Conservation (phyloP, 805 yeast genomes). For the Metschnikowia reukaufii region DNA sequence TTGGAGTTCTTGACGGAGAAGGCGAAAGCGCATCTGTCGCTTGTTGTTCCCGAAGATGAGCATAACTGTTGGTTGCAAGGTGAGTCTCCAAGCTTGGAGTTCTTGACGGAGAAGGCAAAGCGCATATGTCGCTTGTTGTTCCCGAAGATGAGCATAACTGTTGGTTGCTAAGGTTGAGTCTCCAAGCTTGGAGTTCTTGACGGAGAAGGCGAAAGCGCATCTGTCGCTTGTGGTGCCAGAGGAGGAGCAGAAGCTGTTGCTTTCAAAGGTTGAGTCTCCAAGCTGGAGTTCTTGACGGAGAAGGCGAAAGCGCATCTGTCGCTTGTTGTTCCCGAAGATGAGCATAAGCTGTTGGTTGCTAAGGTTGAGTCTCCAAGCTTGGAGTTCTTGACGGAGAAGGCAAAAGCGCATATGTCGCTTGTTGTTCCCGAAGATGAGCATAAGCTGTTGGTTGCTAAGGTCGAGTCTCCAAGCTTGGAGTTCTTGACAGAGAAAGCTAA, state of each 20-base stretch:
- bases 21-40: not conserved
- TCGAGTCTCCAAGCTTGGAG: slow-evolving; percentile 12
- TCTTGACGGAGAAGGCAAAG: not conserved
- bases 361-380: too few relatives aligned
- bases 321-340: slow-evolving; percentile 22
- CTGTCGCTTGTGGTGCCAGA: not conserved
- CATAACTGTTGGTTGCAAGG: not conserved
- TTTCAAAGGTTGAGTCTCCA: slow-evolving; percentile 4
- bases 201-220: not conserved
- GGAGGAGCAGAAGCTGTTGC: slow-evolving; percentile 8
- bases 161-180: not conserved
- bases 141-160: not conserved
- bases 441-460: slow-evolving; percentile 11
- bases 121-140: not conserved
- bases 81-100: not conserved
- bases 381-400: too few relatives aligned
- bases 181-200: not conserved
- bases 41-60: not conserved
- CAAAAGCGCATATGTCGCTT: too few relatives aligned
- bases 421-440: not conserved
- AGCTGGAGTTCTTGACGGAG: too few relatives aligned
- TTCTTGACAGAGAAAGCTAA: too few relatives aligned
- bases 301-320: too few relatives aligned
- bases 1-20: slow-evolving; percentile 25
- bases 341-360: slow-evolving; percentile 11